Conservation (phyloP, 148 eudicot species). For the Heliamphora exappendiculata region DNA sequence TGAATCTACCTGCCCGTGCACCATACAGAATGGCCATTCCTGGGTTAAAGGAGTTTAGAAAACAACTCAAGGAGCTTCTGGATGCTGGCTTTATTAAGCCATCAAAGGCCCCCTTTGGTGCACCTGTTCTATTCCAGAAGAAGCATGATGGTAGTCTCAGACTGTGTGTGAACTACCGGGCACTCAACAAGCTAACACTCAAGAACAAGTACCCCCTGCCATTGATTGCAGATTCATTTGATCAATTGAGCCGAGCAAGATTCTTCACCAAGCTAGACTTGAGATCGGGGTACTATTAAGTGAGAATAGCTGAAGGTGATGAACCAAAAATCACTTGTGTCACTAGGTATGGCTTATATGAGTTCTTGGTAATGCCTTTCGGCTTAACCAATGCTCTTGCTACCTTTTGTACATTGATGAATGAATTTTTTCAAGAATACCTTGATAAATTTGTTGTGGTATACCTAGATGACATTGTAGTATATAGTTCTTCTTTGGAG, state of each 20-base stretch:
- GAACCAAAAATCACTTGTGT: background rate
- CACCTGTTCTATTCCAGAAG: background rate
- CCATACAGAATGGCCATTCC: no score
- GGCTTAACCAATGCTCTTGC: no score
- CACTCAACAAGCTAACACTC: background rate
- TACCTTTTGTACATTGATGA: no score
- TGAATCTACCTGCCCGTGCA: no score
- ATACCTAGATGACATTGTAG: background rate
- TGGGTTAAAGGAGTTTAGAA: no score
- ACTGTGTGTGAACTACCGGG: background rate
- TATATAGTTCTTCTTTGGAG: background rate
- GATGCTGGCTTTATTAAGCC: background rate
- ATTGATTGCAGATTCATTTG: no score
- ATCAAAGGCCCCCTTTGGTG: background rate
- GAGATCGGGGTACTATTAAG: background rate
- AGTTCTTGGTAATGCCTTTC: no score
- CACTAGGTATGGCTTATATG: background rate
- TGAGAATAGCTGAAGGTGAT: background rate
- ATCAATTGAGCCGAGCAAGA: no score
- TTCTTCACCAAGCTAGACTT: no score
- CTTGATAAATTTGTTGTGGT: no score
- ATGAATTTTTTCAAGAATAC: no score
- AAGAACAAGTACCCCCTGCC: background rate
- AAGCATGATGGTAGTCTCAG: no score
- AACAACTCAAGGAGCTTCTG: conserved; percentile 8